Evolutionary conservation across 2,329 filamentous ascomycete species (phyloP), one percentile per base, ranked within the genome.

Genomic region (Pestalotiopsis sp.): DNA sequence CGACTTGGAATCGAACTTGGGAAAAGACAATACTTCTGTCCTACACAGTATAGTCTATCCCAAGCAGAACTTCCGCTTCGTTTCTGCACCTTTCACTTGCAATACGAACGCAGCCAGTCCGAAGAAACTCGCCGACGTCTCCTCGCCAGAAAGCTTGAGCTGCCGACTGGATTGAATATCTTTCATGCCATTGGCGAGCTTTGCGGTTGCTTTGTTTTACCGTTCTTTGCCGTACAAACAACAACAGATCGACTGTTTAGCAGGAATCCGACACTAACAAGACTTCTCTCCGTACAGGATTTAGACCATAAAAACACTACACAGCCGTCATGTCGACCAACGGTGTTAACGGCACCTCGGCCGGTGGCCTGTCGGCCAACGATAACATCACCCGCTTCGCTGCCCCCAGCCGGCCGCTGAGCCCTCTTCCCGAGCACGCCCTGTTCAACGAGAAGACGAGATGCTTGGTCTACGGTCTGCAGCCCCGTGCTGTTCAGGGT

Each of bases 381-480:
- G 96, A 99, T 88, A 98, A 98, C 87, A 98, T 99, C 85, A 92
- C 93, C 84, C 94, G 96, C 77, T 99, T 99, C 84, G 90, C 91
- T 77, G 94, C 95, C 78, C 94, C 96, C 76, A 97, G 94, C 86
- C 91, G 96, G 79, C 94, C 94, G 73, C 84, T 97, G 85, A 97
- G 93, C 88, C 96, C 96, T 76, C 91, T 92, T 72, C 91, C 94
- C 75, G 88, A 90, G 79, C 94, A 98, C 84, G 92, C 93, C 72
- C 94, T 99, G 80, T 99, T 98, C 91, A 96, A 96, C 89, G 91
- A 95, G 85, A 99, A 98, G 93, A 98, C 96, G 82, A 90, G 96
- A 95, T 98, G 96, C 89, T 97, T 99, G 82, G 96, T 99, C 84
- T 99, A 99, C 86, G 96, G 96, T 83, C 94, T 99, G 81, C 96